A percentile compares a stretch with the other conserved stretches of the same genome.
These are phyloP conservation scores for Pyrenochaeta sp. DNA, from an alignment of 2,329 filamentous ascomycete genomes.

Conservation along the genomic window DNA sequence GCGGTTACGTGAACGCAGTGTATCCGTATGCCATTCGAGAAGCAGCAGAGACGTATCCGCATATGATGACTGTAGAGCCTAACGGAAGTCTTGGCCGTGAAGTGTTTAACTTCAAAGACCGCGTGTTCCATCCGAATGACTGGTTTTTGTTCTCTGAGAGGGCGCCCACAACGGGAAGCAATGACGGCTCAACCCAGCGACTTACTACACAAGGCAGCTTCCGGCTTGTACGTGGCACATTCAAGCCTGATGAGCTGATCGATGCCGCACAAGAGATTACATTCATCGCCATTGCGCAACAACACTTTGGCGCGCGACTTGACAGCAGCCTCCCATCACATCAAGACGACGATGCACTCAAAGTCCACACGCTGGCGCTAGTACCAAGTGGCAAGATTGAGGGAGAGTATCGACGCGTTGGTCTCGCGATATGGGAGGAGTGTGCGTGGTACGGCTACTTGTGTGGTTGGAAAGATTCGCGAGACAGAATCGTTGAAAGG, in stretches of 20 bases:
- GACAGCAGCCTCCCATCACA: conserved; percentile 4
- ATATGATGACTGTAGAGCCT: conserved; percentile 12
- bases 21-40: conserved; percentile 29
- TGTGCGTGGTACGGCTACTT: conserved; percentile 33
- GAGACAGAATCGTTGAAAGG: conserved; percentile 10
- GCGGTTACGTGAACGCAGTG: conserved; percentile 23
- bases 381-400: conserved; percentile 10
- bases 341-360: conserved; percentile 8
- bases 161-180: conserved; percentile 2
- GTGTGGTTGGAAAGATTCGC: conserved; percentile 16
- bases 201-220: conserved; percentile 9
- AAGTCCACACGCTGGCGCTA: conserved; percentile 19
- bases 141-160: conserved; percentile 26
- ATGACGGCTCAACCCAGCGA: not conserved
- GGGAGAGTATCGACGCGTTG: conserved; percentile 25
- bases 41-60: conserved; percentile 5
- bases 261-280: conserved; percentile 22
- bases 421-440: conserved; percentile 27
- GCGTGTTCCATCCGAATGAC: conserved; percentile 16
- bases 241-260: conserved; percentile 31
- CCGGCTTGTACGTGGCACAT: conserved; percentile 22
- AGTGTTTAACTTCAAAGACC: conserved; percentile 15
- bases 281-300: conserved; percentile 31
- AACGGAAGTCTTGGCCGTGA: not conserved
- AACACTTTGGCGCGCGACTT: conserved; percentile 6